Conservation (phyloP, 1,139 yeast species). For the Sporopachydermia cereana region DNA sequence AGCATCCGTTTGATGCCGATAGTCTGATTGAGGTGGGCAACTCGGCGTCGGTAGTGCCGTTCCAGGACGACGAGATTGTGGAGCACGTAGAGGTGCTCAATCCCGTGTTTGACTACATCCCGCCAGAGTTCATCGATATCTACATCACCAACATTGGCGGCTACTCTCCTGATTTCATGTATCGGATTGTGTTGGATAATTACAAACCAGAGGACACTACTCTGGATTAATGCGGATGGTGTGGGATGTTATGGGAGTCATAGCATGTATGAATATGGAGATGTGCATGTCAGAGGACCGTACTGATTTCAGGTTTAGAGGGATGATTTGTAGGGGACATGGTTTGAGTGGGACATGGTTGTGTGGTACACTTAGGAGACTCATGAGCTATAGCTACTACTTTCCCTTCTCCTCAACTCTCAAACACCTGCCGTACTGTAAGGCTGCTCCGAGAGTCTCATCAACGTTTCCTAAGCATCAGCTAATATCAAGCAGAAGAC, state of each 20-base stretch:
- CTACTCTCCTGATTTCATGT: conserved; percentile 90
- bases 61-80: conserved; percentile 43
- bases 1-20: conserved; percentile 87
- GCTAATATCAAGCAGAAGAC: too few species aligned
- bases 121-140: conserved; percentile 91
- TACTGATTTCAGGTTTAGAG: too few species aligned
- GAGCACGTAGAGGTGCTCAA: conserved; percentile 78
- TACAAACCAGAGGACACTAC: conserved; percentile 74
- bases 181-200: conserved; percentile 89
- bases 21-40: conserved; percentile 89
- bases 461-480: too few species aligned
- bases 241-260: neutral
- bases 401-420: too few species aligned
- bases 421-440: too few species aligned
- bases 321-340: too few species aligned
- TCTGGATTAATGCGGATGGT: conserved; percentile 1
- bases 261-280: too few species aligned
- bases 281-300: too few species aligned
- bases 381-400: too few species aligned
- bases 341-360: too few species aligned
- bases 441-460: too few species aligned
- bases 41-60: conserved; percentile 70
- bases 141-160: conserved; percentile 94
- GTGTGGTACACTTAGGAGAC: too few species aligned
- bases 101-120: conserved; percentile 85